A percentile compares a stretch with the other conserved stretches of the same genome.
These are phyloP conservation scores for Phoma sp. DNA, from an alignment of 2,329 filamentous ascomycete genomes.

Conservation along the genomic window DNA sequence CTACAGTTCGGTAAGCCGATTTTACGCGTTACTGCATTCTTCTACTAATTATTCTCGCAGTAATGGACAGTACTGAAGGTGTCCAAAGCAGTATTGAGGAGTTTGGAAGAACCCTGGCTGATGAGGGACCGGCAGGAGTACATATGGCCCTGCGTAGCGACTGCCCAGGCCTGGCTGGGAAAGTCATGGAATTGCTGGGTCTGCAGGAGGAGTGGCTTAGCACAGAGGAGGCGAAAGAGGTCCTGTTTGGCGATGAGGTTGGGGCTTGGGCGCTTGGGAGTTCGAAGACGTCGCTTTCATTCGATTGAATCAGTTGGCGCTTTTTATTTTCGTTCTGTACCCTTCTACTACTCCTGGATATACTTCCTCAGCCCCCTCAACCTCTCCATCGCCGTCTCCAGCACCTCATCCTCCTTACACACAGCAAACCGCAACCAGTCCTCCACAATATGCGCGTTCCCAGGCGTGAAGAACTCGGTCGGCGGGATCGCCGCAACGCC, in stretches of 20 bases:
- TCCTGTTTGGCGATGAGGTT: not conserved
- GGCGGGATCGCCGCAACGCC: conserved; percentile 96
- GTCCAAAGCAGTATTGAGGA: not conserved
- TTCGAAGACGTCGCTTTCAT: not conserved
- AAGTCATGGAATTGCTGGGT: not conserved
- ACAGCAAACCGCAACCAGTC: conserved; percentile 95
- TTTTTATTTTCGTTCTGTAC: not conserved
- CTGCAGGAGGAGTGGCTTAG: not conserved
- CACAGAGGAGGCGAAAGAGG: not conserved
- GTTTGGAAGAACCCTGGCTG: not conserved
- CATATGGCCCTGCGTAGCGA: not conserved
- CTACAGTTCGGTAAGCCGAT: not conserved
- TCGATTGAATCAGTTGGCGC: no score
- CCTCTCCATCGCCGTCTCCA: conserved; percentile 58
- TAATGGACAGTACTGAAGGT: not conserved
- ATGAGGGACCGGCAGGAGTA: not conserved
- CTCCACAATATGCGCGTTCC: conserved; percentile 83
- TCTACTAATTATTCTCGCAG: not conserved
- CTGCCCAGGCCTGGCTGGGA: not conserved
- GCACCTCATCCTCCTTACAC: conserved; percentile 88
- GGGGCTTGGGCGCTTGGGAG: not conserved
- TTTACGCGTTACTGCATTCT: not conserved
- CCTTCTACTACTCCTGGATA: conserved; percentile 42
- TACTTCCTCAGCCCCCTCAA: conserved; percentile 58
- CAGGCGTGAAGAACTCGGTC: conserved; percentile 92